Conservation (phyloP, 345 rosid species). For the Moringa oleifera region DNA sequence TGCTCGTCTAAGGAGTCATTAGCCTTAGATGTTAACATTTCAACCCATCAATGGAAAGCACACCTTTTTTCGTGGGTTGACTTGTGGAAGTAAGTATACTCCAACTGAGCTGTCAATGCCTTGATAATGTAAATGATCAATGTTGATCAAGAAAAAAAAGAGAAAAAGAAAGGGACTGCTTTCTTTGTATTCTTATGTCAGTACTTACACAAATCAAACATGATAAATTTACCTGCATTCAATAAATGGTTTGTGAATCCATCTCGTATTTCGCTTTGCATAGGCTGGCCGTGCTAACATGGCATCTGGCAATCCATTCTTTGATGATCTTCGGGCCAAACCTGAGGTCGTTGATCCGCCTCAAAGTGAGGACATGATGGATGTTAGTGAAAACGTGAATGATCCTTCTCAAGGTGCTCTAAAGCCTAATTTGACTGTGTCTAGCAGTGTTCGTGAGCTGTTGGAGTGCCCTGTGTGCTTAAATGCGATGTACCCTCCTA, state of each 20-base stretch:
- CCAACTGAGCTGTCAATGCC: no score
- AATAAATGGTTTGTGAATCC: no score
- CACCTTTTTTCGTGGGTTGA: no score
- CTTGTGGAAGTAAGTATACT: no score
- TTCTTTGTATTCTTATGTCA: no score
- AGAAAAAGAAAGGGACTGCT: no score
- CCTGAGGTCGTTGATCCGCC: constrained; percentile 74
- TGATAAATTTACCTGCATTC: no score
- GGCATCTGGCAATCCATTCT: constrained; percentile 55
- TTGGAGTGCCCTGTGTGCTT: constrained; percentile 87
- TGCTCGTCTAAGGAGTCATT: neutral
- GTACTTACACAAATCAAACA: neutral
- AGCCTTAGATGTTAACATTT: neutral
- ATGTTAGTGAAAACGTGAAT: constrained; percentile 42
- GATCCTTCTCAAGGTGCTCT: constrained; percentile 43
- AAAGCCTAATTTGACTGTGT: constrained; percentile 55
- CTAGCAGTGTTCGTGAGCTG: constrained; percentile 74
- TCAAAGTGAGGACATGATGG: constrained; percentile 43
- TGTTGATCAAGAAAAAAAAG: no score
- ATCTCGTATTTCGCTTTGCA: neutral
- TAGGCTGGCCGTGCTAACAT: constrained; percentile 21
- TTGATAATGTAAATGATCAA: no score
- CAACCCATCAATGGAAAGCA: neutral
- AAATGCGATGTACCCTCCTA: constrained; percentile 86
- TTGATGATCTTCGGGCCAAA: constrained; percentile 51